Evolutionary conservation across 768 basidiomycete genomes (phyloP), one percentile per base, ranked within the genome.

Genomic region (Ramaria rubella): DNA sequence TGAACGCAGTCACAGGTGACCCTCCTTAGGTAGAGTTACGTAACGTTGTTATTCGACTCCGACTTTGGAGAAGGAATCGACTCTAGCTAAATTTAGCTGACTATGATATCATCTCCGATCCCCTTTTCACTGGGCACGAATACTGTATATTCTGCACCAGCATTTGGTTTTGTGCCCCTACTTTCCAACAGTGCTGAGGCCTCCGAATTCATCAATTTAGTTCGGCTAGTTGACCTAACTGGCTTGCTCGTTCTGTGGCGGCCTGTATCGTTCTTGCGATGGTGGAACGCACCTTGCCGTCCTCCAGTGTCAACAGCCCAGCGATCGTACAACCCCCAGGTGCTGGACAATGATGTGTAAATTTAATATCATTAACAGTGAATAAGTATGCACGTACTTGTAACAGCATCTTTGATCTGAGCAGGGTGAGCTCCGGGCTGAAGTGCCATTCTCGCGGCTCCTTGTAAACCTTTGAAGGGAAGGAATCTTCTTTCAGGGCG

Each of bases 251-350:
- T 59, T 92, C 87, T 0, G 96, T 92, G 1, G 96, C 96, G 9
- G 90, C 78, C 69, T 99, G 94, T 52, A 99, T 96, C 5, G 88
- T 87, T 49, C 96, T 79, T 17, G 96, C 95, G 66, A 99, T 94
- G 0, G 94, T 97, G 0, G 91, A 94, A 21, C 96, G 80, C 15
- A 99, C 87, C 62, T 82, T 77, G 0, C 95, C 95, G 62, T 99
- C 96, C 70, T 99, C 96, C 68, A 99, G 78, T 0, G 91, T 86
- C 19, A 99, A 74, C 26, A 99, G 73, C n/a, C 96, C 96, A 2
- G 96, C 96, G 61, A 99, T 98, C 0, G 96, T 99, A 64, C 94
- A 96, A 45, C 96, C 96, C 55, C 95, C 96, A 0, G 96, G 96
- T 36, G 96, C 95, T 97, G 59, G 24, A 29, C 24, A 12, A 46